Conservation (phyloP, 352 stramenopile genomes). For the Phytopythium cucurbitacearum region DNA sequence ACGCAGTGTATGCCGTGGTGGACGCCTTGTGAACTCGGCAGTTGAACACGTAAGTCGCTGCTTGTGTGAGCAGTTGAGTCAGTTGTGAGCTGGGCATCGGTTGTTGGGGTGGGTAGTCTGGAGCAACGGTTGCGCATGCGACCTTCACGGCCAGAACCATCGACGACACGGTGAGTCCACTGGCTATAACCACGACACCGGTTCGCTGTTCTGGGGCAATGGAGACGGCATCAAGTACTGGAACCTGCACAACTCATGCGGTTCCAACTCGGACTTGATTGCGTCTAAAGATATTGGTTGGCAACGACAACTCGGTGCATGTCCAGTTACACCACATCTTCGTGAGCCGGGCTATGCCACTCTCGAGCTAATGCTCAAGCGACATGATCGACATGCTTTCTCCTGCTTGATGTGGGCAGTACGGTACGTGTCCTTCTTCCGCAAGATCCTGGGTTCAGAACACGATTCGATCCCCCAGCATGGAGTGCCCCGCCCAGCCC, state of each 20-base stretch:
- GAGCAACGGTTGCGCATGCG: conserved; percentile 72
- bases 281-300: conserved; percentile 94
- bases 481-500: no score
- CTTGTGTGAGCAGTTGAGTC: no score
- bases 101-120: conserved; percentile 74
- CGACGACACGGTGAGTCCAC: conserved; percentile 87
- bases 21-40: no score
- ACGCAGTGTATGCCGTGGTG: no score
- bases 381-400: no score
- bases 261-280: conserved; percentile 94
- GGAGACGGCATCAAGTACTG: conserved; percentile 93
- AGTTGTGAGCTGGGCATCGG: no score
- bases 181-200: conserved; percentile 82
- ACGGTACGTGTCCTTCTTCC: no score
- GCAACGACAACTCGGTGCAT: conserved; percentile 86
- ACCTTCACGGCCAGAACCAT: conserved; percentile 93
- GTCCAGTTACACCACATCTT: conserved; percentile 90
- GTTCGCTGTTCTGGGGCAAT: conserved; percentile 91
- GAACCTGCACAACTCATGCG: conserved; percentile 96
- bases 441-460: no score
- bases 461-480: no score
- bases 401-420: no score
- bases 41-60: no score
- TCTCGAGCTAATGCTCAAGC: conserved; percentile 59
- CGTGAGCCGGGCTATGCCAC: conserved; percentile 82